phyloP scores from a whole-genome alignment of 148 eudicot species.

The Spergularia bocconei region DNA sequence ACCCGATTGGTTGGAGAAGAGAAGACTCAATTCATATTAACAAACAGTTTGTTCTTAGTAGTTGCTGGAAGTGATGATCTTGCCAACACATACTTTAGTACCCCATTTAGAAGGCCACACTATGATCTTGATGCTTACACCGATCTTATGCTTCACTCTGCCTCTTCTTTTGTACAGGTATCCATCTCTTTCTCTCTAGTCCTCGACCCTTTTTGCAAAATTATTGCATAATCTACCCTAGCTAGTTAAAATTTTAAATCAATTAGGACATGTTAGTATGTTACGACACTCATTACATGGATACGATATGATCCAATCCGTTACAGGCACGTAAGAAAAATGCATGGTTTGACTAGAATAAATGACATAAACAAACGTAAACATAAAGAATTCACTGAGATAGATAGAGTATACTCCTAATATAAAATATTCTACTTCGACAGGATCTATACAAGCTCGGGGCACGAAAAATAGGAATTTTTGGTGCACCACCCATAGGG shows the following conservation, averaged over 20 bases:
- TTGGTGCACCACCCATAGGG: constrained; percentile 51
- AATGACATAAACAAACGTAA: too few species aligned
- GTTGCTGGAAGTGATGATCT: constrained; percentile 66
- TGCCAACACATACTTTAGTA: constrained; percentile 51
- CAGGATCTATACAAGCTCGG: constrained; percentile 44
- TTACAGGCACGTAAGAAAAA: too few species aligned
- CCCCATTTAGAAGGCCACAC: constrained; percentile 33
- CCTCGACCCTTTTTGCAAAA: too few species aligned
- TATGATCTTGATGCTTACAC: constrained; percentile 52
- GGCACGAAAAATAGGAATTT: constrained; percentile 38
- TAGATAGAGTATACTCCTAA: too few species aligned
- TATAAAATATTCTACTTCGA: not conserved
- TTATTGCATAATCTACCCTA: too few species aligned
- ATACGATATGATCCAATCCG: too few species aligned
- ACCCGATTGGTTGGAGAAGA: constrained; percentile 45
- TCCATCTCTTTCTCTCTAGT: too few species aligned
- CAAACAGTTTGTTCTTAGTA: constrained; percentile 32
- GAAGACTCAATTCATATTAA: constrained; percentile 28
- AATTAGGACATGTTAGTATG: too few species aligned
- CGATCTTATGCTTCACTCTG: constrained; percentile 39
- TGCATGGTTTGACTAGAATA: too few species aligned
- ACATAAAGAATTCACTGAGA: too few species aligned
- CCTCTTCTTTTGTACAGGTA: constrained; percentile 55
- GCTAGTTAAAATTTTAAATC: too few species aligned
- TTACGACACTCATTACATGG: too few species aligned